phyloP scores from a whole-genome alignment of 78 protist species.

The Reticulomyxa filosa region DNA sequence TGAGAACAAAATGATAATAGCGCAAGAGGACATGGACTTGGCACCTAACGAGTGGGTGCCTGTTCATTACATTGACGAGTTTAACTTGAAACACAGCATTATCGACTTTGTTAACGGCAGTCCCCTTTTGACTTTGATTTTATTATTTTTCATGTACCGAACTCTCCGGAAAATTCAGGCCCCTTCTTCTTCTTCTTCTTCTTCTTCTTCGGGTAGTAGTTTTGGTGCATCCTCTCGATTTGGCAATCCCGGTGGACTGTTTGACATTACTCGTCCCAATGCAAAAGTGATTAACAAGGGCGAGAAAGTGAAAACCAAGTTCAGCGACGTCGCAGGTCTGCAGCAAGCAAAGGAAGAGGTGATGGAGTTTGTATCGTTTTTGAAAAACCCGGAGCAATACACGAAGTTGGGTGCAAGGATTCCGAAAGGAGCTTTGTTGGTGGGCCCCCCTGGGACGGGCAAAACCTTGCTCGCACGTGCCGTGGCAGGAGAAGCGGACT shows the following conservation, averaged over 20 bases:
- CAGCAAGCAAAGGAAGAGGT: conserved; percentile 16
- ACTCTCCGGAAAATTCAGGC: no score
- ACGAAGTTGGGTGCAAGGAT: conserved; percentile 19
- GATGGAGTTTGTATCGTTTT: conserved; percentile 14
- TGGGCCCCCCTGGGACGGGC: conserved; percentile 85
- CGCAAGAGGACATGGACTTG: no score
- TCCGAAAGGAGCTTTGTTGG: conserved; percentile 49
- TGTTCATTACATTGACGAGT: no score
- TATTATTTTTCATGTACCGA: no score
- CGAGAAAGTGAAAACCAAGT: conserved; percentile 5
- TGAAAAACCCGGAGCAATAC: background rate
- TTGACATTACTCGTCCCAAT: background rate
- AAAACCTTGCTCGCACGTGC: conserved; percentile 25
- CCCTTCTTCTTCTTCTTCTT: background rate
- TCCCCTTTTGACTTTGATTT: no score
- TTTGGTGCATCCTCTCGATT: background rate
- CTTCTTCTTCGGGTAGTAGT: background rate
- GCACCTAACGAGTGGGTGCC: no score
- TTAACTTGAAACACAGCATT: no score
- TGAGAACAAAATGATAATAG: background rate
- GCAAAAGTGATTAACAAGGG: background rate
- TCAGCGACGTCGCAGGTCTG: conserved; percentile 20
- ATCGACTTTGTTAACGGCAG: no score
- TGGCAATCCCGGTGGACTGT: background rate
- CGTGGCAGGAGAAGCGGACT: conserved; percentile 68